These are phyloP conservation scores for Didymella lethalis DNA, from an alignment of 2,329 filamentous ascomycete species.

Conservation along the genomic window DNA sequence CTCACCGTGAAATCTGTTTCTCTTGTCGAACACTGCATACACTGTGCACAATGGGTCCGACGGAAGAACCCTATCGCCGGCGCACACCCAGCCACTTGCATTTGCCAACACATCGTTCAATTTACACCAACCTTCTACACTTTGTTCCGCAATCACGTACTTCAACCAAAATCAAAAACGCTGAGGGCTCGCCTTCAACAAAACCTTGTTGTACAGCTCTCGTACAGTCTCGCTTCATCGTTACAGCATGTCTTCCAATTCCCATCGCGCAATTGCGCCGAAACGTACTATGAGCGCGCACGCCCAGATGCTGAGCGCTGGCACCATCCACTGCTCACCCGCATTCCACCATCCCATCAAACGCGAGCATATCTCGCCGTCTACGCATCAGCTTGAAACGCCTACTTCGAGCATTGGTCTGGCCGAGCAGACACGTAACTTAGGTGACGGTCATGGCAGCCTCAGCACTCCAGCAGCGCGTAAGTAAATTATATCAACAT, in stretches of 20 bases:
- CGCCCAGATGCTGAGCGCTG: not conserved
- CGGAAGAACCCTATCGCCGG: constrained; percentile 1
- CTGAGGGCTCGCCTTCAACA: not conserved
- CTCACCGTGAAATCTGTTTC: constrained; percentile 6
- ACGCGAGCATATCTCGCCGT: not conserved
- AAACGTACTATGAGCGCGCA: not conserved
- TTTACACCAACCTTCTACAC: not conserved
- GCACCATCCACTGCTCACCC: not conserved
- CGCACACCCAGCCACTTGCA: not conserved
- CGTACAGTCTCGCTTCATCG: not conserved
- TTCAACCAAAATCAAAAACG: not conserved
- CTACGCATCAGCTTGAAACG: not conserved
- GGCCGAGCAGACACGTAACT: not conserved
- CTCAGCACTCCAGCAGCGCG: not conserved
- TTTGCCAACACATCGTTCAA: not conserved
- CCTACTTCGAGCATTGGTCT: not conserved
- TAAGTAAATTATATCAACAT: not conserved
- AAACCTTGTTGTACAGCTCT: not conserved
- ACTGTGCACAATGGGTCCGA: not conserved
- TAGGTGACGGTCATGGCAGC: too few relatives aligned
- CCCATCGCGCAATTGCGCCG: not conserved
- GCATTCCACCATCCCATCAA: not conserved
- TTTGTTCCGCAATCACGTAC: not conserved
- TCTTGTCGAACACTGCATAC: not conserved
- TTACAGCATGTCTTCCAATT: not conserved